phyloP scores from a whole-genome alignment of 768 basidiomycete species.

The Lactarius akahatsu region DNA sequence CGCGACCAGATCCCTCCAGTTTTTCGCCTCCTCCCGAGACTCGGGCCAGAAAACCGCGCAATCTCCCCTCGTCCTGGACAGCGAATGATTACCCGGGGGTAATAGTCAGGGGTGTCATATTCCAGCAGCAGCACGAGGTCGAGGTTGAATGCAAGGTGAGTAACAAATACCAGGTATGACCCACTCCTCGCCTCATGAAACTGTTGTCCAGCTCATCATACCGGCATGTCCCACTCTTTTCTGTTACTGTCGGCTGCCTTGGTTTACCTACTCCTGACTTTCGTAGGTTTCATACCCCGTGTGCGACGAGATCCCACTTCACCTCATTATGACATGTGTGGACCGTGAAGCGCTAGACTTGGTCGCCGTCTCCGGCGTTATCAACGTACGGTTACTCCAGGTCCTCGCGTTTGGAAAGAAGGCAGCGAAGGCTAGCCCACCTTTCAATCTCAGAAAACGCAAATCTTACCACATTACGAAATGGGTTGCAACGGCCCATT shows the following conservation, averaged over 20 bases:
- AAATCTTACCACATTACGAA: not conserved
- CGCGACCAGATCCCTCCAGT: not conserved
- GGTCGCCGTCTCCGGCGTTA: slow-evolving; percentile 1
- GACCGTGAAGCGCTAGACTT: slow-evolving; percentile 13
- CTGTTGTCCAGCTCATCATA: slow-evolving; percentile 9
- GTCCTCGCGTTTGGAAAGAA: slow-evolving; percentile 21
- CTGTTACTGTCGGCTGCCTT: not conserved
- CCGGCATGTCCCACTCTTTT: slow-evolving; percentile 1
- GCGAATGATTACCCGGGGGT: slow-evolving; percentile 12
- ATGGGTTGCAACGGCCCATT: slow-evolving; percentile 18
- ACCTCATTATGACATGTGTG: slow-evolving; percentile 15
- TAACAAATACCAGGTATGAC: not conserved
- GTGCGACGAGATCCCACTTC: slow-evolving; percentile 15
- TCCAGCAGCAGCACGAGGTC: not conserved
- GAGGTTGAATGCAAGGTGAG: slow-evolving; percentile 24
- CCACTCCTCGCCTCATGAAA: not conserved
- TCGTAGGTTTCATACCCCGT: slow-evolving; percentile 7
- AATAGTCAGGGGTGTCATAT: slow-evolving; percentile 15
- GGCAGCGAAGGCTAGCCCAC: slow-evolving; percentile 1
- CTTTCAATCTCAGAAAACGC: slow-evolving; percentile 4
- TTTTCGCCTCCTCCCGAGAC: not conserved
- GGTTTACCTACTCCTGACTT: not conserved
- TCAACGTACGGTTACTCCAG: slow-evolving; percentile 23
- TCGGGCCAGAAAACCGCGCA: not conserved
- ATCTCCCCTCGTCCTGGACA: slow-evolving; percentile 8